These are phyloP conservation scores for Sarocladium oryzae DNA, from an alignment of 2,329 filamentous ascomycete genomes.

Conservation along the genomic window DNA sequence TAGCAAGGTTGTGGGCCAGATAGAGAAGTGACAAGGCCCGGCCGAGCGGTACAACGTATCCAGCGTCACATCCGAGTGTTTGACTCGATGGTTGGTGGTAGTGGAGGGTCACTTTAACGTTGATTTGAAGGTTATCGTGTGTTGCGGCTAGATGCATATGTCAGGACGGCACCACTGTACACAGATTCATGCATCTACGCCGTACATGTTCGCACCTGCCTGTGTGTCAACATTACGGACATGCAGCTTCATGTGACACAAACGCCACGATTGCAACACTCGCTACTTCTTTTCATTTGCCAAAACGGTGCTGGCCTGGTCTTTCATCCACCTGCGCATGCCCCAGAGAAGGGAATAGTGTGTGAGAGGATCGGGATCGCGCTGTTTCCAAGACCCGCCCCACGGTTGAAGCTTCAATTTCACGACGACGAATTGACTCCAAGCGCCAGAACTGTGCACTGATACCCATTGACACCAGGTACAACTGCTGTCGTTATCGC, in stretches of 20 bases:
- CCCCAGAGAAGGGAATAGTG: background rate
- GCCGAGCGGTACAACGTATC: background rate
- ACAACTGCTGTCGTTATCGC: too few species aligned
- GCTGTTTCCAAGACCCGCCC: too few species aligned
- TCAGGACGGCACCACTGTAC: background rate
- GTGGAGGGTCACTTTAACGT: too few species aligned
- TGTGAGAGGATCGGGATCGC: too few species aligned
- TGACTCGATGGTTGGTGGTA: too few species aligned
- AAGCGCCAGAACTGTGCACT: too few species aligned
- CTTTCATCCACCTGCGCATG: background rate
- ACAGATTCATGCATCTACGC: background rate
- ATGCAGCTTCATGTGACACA: background rate
- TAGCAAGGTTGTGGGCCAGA: background rate
- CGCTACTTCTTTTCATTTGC: background rate
- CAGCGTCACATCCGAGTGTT: too few species aligned
- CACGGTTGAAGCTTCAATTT: too few species aligned
- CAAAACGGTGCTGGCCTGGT: too few species aligned
- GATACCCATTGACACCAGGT: too few species aligned
- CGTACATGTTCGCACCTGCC: background rate
- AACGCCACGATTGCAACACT: background rate
- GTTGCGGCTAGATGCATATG: too few species aligned
- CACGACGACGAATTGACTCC: too few species aligned
- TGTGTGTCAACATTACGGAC: background rate
- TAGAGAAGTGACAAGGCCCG: background rate
- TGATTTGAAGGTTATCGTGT: background rate